Percentiles rank a stretch among this genome's conserved stretches.
phyloP scores from a whole-genome alignment of 2,329 filamentous ascomycete species.

The Neoscytalidium dimidiatum region DNA sequence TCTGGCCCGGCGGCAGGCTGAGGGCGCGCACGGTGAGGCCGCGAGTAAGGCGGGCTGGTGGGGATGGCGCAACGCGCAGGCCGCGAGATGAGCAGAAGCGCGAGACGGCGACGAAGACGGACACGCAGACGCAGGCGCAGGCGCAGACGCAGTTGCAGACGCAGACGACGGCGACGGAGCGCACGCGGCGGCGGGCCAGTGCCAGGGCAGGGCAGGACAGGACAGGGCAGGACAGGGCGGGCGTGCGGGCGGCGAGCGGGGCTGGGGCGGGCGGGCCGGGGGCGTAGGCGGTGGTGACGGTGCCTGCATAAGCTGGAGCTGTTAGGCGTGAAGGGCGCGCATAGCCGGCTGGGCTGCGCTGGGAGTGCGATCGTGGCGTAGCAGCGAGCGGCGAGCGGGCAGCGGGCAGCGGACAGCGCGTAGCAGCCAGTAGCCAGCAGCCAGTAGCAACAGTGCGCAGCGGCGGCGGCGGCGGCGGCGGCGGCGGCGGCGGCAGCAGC shows the following conservation, averaged over 20 bases:
- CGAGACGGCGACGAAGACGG: neutral
- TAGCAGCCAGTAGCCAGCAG: too few species aligned
- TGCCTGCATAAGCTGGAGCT: conserved; percentile 13
- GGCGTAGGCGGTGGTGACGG: conserved; percentile 5
- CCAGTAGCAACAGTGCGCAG: too few species aligned
- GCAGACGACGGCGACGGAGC: neutral
- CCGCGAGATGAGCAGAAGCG: conserved; percentile 10
- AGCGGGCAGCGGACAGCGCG: too few species aligned
- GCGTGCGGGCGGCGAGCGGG: neutral
- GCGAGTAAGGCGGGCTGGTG: neutral
- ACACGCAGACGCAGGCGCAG: neutral
- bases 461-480: too few species aligned
- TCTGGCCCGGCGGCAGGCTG: conserved; percentile 5
- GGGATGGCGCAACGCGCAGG: conserved; percentile 16
- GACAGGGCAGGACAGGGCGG: too few species aligned
- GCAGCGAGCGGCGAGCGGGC: too few species aligned
- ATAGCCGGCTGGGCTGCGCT: neutral
- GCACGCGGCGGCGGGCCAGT: neutral
- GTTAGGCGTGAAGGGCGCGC: conserved; percentile 10
- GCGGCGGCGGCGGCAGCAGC: neutral
- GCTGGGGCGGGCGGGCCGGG: neutral
- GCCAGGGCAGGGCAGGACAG: too few species aligned
- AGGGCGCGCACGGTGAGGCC: neutral
- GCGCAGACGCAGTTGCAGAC: neutral
- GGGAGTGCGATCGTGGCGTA: conserved; percentile 17